phyloP scores from a whole-genome alignment of 768 basidiomycete genomes.

The Tylopilus cervinicoccineus region DNA sequence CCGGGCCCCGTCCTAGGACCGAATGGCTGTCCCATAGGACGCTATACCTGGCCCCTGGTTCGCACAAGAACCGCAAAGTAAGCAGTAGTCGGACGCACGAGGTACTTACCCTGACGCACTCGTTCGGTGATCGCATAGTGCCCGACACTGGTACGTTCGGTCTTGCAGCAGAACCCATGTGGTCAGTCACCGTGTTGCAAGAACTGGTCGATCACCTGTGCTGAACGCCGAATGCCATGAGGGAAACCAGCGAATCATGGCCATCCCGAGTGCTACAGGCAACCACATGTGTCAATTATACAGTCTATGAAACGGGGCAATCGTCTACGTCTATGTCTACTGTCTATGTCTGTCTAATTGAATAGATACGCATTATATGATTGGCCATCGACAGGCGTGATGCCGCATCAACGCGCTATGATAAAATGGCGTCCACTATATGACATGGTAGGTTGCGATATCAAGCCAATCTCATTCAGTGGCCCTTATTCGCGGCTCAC shows the following conservation, averaged over 20 bases:
- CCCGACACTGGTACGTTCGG: no score
- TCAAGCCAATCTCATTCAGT: neutral
- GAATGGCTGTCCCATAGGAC: no score
- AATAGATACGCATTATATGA: neutral
- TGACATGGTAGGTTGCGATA: neutral
- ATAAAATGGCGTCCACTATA: neutral
- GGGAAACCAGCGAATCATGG: no score
- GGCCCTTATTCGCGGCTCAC: constrained; percentile 32
- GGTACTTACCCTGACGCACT: no score
- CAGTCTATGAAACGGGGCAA: neutral
- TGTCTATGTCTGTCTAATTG: neutral
- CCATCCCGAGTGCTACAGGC: no score
- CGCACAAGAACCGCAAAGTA: neutral
- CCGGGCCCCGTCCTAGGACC: no score
- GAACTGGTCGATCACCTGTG: no score
- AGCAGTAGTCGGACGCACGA: neutral
- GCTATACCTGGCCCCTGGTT: no score
- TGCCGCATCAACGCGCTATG: neutral
- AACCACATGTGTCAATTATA: neutral
- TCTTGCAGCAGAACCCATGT: no score
- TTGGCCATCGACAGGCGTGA: neutral
- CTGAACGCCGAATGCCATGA: no score
- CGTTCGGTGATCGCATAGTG: no score
- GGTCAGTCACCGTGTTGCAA: no score
- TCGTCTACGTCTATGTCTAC: neutral